Conservation (phyloP, 352 stramenopile species). For the Phytophthora melonis region DNA sequence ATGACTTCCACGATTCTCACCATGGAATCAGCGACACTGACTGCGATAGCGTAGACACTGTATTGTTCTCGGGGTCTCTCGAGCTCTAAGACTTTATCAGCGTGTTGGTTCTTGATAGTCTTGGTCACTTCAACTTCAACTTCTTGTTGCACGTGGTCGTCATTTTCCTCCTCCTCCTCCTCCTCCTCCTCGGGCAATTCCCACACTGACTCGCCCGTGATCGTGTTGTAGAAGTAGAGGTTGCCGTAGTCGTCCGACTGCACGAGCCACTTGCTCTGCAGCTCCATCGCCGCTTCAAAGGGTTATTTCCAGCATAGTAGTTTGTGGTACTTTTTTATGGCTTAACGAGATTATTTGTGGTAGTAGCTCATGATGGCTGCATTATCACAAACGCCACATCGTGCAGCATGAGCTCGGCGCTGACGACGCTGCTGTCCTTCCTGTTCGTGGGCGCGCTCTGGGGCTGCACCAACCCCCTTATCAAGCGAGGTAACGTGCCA, state of each 20-base stretch:
- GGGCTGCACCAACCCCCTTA: slow-evolving; percentile 89
- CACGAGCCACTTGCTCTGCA: slow-evolving; percentile 61
- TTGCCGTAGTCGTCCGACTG: slow-evolving; percentile 72
- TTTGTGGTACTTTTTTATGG: neutral
- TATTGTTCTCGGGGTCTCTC: slow-evolving; percentile 24
- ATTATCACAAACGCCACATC: neutral
- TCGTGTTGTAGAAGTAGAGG: slow-evolving; percentile 80
- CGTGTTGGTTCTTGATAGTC: neutral
- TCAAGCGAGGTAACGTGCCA: slow-evolving; percentile 67
- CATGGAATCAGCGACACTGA: slow-evolving; percentile 59
- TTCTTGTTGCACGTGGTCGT: slow-evolving; percentile 10
- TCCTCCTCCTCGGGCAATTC: slow-evolving; percentile 63
- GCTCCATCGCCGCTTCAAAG: neutral
- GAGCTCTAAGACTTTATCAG: neutral
- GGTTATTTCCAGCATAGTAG: neutral
- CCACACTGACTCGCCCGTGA: slow-evolving; percentile 77
- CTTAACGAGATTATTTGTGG: neutral
- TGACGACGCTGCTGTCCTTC: slow-evolving; percentile 75
- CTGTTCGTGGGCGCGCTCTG: slow-evolving; percentile 86
- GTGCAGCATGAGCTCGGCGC: slow-evolving; percentile 31
- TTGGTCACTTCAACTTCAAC: slow-evolving; percentile 8
- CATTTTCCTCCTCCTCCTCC: slow-evolving; percentile 45
- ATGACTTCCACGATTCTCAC: slow-evolving; percentile 48
- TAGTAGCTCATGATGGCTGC: neutral
- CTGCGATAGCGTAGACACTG: slow-evolving; percentile 52